phyloP scores from a whole-genome alignment of 148 eudicot species.

The Chenopodium formosanum region DNA sequence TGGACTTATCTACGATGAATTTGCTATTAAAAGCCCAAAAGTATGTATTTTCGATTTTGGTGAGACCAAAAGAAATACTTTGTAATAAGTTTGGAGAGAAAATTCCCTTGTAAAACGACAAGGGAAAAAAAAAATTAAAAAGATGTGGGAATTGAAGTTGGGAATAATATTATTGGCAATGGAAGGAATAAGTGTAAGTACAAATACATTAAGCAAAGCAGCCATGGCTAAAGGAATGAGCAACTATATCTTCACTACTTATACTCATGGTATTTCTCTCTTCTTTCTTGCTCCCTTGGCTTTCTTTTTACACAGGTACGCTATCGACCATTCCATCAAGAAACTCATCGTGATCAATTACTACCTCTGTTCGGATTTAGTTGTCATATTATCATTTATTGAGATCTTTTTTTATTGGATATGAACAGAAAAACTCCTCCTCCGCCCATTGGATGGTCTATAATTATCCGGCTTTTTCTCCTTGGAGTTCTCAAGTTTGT shows the following conservation, averaged over 20 bases:
- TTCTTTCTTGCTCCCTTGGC: constrained; percentile 25
- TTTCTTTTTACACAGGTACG: constrained; percentile 24
- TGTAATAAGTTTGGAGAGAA: no score
- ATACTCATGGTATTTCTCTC: constrained; percentile 32
- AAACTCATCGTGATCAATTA: no score
- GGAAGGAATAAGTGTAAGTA: constrained; percentile 38
- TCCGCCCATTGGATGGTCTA: constrained; percentile 10
- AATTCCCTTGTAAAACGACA: no score
- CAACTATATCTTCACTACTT: constrained; percentile 37
- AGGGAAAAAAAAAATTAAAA: background rate
- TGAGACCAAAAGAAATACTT: no score
- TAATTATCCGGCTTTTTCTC: constrained; percentile 21
- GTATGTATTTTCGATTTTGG: no score
- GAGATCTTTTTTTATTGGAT: background rate
- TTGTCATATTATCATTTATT: background rate
- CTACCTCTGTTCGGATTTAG: background rate
- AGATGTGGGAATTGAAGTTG: constrained; percentile 23
- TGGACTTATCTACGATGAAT: no score
- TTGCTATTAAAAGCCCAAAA: no score
- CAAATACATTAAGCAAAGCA: constrained; percentile 32
- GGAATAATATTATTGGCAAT: background rate
- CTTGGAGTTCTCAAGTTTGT: constrained; percentile 26
- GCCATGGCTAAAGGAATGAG: constrained; percentile 52
- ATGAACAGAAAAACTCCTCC: constrained; percentile 28
- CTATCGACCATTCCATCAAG: background rate